Conservation (phyloP, 2,329 filamentous ascomycete genomes). For the Botrytis galanthina region DNA sequence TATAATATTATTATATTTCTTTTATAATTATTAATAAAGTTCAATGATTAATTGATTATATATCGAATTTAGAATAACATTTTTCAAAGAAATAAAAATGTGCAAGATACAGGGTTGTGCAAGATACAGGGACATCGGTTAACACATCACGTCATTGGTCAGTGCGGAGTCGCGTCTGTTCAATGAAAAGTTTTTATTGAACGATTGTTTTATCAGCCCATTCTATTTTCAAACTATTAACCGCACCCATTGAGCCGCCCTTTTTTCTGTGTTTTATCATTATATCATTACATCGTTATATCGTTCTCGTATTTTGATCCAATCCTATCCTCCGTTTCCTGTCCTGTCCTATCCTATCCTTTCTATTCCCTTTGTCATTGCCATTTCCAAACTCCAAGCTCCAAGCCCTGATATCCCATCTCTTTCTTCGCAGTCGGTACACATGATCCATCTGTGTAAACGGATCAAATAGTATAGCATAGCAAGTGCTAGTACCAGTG, state of each 20-base stretch:
- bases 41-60: too few relatives aligned
- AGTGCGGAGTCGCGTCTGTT: background rate
- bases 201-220: background rate
- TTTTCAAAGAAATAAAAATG: too few relatives aligned
- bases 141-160: background rate
- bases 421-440: background rate
- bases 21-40: too few relatives aligned
- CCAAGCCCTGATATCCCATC: background rate
- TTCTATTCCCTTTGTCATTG: background rate
- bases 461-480: accelerated
- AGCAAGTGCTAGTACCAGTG: background rate
- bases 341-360: too few relatives aligned
- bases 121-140: background rate
- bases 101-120: too few relatives aligned
- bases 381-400: background rate
- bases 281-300: background rate
- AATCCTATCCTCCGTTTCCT: too few relatives aligned
- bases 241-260: too few relatives aligned
- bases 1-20: too few relatives aligned
- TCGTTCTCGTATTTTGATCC: too few relatives aligned
- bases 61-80: too few relatives aligned
- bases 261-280: background rate
- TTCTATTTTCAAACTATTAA: background rate
- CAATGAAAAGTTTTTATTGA: background rate
- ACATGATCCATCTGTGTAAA: background rate